Evolutionary conservation across 2,329 filamentous ascomycete genomes (phyloP).

Genomic region (Fusarium chlamydosporum): DNA sequence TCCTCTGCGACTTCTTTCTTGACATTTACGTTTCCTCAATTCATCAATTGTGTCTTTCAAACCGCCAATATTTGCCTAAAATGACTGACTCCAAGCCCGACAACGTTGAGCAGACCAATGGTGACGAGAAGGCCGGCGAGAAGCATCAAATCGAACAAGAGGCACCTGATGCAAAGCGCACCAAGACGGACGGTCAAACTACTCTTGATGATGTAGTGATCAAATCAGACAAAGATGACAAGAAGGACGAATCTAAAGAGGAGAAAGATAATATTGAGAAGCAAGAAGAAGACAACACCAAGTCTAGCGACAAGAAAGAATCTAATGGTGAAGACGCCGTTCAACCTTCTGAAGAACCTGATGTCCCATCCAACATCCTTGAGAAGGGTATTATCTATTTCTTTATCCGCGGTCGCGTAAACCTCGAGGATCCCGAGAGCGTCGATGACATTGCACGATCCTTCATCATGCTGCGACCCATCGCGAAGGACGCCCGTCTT

Average conservation of each 20-base stretch:
- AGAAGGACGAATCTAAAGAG: constrained; percentile 9
- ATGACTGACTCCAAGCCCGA: constrained; percentile 34
- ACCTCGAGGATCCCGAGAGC: constrained; percentile 76
- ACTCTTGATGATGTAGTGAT: constrained; percentile 43
- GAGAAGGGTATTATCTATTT: constrained; percentile 95
- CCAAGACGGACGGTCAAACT: constrained; percentile 46
- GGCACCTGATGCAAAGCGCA: constrained; percentile 48
- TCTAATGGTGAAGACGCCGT: constrained; percentile 39
- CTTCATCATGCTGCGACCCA: constrained; percentile 83
- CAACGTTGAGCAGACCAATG: constrained; percentile 18
- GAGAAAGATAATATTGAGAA: constrained; percentile 12
- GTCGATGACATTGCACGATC: constrained; percentile 81
- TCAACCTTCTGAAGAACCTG: constrained; percentile 42
- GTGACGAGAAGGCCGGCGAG: constrained; percentile 41
- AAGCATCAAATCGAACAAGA: constrained; percentile 52
- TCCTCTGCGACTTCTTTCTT: not conserved
- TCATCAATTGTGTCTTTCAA: not conserved
- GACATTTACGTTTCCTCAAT: not conserved
- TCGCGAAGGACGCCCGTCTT: constrained; percentile 75
- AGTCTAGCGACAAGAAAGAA: constrained; percentile 16
- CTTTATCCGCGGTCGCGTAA: constrained; percentile 85
- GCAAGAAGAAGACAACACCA: constrained; percentile 11
- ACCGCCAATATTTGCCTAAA: constrained; percentile 1
- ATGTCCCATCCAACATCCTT: constrained; percentile 70
- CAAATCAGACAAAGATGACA: constrained; percentile 12